Evolutionary conservation across 108 stramenopile species (phyloP).

Genomic region (Skeletonema potamos): DNA sequence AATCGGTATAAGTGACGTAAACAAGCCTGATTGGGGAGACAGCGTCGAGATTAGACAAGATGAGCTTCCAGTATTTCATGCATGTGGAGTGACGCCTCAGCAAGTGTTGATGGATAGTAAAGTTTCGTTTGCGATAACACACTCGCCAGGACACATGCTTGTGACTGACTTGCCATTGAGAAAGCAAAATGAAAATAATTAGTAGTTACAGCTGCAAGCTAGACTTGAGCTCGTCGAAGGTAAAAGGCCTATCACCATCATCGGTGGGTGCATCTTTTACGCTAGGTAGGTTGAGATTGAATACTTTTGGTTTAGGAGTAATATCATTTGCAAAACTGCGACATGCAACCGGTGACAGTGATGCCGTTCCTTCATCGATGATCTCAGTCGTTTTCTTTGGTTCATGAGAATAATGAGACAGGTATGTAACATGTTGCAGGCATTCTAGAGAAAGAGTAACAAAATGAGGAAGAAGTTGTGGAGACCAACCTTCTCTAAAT

Average conservation of each 20-base stretch:
- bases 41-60: too few species aligned
- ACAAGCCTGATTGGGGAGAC: too few species aligned
- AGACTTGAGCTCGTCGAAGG: slow-evolving; percentile 6
- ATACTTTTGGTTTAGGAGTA: neutral
- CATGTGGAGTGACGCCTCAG: too few species aligned
- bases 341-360: neutral
- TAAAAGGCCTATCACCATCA: slow-evolving; percentile 10
- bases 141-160: too few species aligned
- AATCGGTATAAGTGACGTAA: too few species aligned
- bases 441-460: neutral
- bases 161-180: too few species aligned
- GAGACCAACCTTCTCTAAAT: slow-evolving; percentile 21
- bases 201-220: neutral
- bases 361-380: neutral
- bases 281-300: neutral
- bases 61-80: too few species aligned
- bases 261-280: neutral
- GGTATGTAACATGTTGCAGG: neutral
- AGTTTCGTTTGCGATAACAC: too few species aligned
- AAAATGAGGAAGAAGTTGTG: neutral
- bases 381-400: slow-evolving; percentile 1
- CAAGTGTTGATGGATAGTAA: too few species aligned
- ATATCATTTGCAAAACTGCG: neutral
- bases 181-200: too few species aligned
- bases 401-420: neutral